Evolutionary conservation across 441 rosid genomes (phyloP).

Genomic region (Aquilaria agallochum): DNA sequence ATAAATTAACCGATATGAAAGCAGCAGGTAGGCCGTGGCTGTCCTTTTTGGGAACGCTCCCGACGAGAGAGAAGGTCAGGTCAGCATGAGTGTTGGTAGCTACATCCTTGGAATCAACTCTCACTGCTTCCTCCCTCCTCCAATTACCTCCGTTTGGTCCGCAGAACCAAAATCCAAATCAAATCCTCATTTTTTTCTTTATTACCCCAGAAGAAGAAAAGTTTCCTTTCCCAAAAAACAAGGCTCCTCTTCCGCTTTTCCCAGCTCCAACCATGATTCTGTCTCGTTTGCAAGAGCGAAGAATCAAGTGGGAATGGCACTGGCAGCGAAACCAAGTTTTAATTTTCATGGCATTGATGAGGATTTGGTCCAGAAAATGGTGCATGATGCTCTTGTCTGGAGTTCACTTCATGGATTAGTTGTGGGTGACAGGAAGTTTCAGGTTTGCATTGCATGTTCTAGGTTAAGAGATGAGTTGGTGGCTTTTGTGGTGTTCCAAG

Average conservation of each 20-base stretch:
- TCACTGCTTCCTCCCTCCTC: constrained; percentile 1
- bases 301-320: constrained; percentile 30
- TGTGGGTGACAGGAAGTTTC: constrained; percentile 69
- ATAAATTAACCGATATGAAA: too few relatives aligned
- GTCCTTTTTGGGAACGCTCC: too few relatives aligned
- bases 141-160: constrained; percentile 2
- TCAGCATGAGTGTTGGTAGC: too few relatives aligned
- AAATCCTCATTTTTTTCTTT: constrained; percentile 18
- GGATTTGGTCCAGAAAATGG: constrained; percentile 61
- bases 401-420: constrained; percentile 92
- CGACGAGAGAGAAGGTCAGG: too few relatives aligned
- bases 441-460: constrained; percentile 31
- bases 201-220: background rate
- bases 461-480: too few relatives aligned
- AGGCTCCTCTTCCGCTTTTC: too few relatives aligned
- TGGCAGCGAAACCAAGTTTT: constrained; percentile 16
- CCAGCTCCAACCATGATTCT: too few relatives aligned
- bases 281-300: constrained; percentile 21
- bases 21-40: too few relatives aligned
- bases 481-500: too few relatives aligned
- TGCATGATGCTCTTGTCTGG: constrained; percentile 95
- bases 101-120: background rate
- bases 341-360: constrained; percentile 51
- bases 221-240: constrained; percentile 12
- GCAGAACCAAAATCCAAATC: constrained; percentile 22